Evolutionary conservation across 2,329 filamentous ascomycete species (phyloP).

Genomic region (Aspergillus ochraceoroseus): DNA sequence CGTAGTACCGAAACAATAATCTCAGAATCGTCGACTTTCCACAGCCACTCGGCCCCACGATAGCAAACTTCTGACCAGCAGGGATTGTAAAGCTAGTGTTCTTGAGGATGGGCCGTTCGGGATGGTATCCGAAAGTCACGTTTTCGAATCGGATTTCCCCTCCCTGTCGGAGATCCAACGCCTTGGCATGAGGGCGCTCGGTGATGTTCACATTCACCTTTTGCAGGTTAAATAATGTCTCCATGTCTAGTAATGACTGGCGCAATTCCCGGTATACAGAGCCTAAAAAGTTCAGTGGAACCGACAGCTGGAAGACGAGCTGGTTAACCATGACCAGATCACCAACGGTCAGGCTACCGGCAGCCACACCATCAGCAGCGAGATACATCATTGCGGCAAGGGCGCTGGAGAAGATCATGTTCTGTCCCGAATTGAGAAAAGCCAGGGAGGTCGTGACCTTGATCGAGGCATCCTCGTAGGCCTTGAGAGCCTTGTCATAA

Average conservation of each 20-base stretch:
- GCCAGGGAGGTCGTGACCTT: slow-evolving; percentile 93
- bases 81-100: slow-evolving; percentile 85
- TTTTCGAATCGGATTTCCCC: slow-evolving; percentile 94
- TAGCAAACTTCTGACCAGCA: slow-evolving; percentile 89
- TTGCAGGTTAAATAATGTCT: slow-evolving; percentile 94
- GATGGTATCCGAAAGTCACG: slow-evolving; percentile 87
- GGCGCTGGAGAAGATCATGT: slow-evolving; percentile 91
- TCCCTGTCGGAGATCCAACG: slow-evolving; percentile 66
- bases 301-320: slow-evolving; percentile 94
- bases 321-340: slow-evolving; percentile 99
- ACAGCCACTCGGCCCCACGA: slow-evolving; percentile 92
- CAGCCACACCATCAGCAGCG: slow-evolving; percentile 80
- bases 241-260: slow-evolving; percentile 95
- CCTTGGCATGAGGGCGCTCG: slow-evolving; percentile 68
- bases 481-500: slow-evolving; percentile 79
- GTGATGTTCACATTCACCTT: slow-evolving; percentile 88
- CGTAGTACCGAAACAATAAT: slow-evolving; percentile 90
- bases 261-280: slow-evolving; percentile 94
- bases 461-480: slow-evolving; percentile 91
- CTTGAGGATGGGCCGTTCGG: slow-evolving; percentile 78
- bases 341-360: slow-evolving; percentile 77
- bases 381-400: slow-evolving; percentile 98
- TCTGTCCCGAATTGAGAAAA: slow-evolving; percentile 90
- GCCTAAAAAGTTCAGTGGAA: slow-evolving; percentile 96
- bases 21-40: slow-evolving; percentile 92